Conservation (phyloP, 1,139 yeast species). For the Scheffersomyces cryptocercus region DNA sequence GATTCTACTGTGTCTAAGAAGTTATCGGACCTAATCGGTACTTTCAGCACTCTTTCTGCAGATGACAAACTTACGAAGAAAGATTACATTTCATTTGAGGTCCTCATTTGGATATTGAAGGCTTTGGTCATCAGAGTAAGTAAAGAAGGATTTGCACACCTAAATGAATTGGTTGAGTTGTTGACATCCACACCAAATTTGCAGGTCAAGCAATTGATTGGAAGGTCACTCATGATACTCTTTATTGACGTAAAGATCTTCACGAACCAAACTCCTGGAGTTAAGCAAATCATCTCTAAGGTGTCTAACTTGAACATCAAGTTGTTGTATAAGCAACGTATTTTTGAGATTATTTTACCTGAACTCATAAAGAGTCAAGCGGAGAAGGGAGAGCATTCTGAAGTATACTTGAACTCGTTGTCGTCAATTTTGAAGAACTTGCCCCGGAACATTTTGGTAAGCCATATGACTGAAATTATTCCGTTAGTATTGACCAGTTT, state of each 20-base stretch:
- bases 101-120: conserved; percentile 68
- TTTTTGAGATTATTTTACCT: conserved; percentile 61
- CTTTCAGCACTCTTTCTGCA: neutral
- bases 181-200: conserved; percentile 7
- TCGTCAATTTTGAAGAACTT: conserved; percentile 68
- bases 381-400: conserved; percentile 16
- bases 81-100: conserved; percentile 40
- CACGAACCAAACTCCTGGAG: conserved; percentile 35
- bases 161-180: conserved; percentile 23
- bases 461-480: conserved; percentile 61
- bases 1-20: neutral
- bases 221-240: conserved; percentile 63
- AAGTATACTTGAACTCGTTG: conserved; percentile 61
- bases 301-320: conserved; percentile 61
- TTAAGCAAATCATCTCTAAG: conserved; percentile 37
- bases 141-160: conserved; percentile 42
- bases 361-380: conserved; percentile 42
- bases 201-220: conserved; percentile 19
- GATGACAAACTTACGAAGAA: neutral
- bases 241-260: conserved; percentile 66
- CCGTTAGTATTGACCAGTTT: conserved; percentile 75
- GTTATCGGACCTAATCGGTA: neutral
- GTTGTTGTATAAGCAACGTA: conserved; percentile 73
- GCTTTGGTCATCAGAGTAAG: conserved; percentile 66
- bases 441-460: conserved; percentile 58